Percentiles rank a stretch among this genome's conserved stretches.
These are phyloP conservation scores for Mallotus repandus DNA, from an alignment of 441 rosid genomes.

Conservation along the genomic window DNA sequence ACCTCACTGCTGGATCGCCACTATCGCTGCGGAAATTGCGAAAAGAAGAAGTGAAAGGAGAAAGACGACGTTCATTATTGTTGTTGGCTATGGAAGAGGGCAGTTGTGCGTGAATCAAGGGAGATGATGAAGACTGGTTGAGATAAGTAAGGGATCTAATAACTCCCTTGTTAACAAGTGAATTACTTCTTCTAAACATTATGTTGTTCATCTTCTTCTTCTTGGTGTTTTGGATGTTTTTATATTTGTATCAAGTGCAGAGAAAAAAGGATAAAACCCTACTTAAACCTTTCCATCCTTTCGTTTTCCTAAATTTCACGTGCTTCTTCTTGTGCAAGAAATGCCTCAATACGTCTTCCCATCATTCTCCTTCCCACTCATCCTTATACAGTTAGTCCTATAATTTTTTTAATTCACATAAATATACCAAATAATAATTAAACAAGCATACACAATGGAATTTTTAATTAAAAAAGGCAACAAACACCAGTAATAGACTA, in stretches of 20 bases:
- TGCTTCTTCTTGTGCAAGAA: too few species aligned
- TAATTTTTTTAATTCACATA: too few species aligned
- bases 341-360: too few species aligned
- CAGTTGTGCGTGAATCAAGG: background rate
- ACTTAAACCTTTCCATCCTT: conserved; percentile 25
- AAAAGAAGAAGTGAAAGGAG: conserved; percentile 33
- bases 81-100: too few species aligned
- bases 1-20: conserved; percentile 42
- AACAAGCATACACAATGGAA: background rate
- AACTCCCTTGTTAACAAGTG: conserved; percentile 1
- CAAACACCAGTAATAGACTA: background rate
- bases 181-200: conserved; percentile 25
- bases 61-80: background rate
- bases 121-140: background rate
- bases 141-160: conserved; percentile 14
- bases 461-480: background rate
- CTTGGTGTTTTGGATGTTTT: background rate
- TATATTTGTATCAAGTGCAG: background rate
- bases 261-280: conserved; percentile 1
- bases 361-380: too few species aligned
- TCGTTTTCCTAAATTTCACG: too few species aligned
- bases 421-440: too few species aligned
- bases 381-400: too few species aligned
- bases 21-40: conserved; percentile 46
- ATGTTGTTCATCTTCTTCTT: background rate